phyloP scores from a whole-genome alignment of 306 rosid species.

The Vigna mungo region DNA sequence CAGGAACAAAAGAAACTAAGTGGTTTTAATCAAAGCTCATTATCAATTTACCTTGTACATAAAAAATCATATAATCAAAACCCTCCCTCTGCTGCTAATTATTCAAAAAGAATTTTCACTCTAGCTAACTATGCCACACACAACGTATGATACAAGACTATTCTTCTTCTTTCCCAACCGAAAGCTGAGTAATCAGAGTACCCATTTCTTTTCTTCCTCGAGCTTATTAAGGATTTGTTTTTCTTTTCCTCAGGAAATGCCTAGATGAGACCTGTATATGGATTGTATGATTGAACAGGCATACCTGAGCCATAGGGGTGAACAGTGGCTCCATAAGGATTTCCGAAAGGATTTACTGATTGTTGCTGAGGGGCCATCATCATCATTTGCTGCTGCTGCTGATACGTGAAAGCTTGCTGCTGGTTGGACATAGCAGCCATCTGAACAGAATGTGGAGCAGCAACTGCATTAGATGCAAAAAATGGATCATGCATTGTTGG shows the following conservation, averaged over 20 bases:
- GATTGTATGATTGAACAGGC: constrained; percentile 95
- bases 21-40: constrained; percentile 55
- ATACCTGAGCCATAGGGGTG: constrained; percentile 82
- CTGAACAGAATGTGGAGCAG: constrained; percentile 89
- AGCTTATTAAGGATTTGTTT: constrained; percentile 37
- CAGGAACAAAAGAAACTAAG: constrained; percentile 53
- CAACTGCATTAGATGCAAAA: constrained; percentile 67
- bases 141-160: constrained; percentile 79
- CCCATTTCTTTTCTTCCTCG: constrained; percentile 35
- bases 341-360: constrained; percentile 81
- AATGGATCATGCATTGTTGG: constrained; percentile 84
- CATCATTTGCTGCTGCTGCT: constrained; percentile 85
- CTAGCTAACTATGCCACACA: constrained; percentile 79
- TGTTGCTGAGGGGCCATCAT: constrained; percentile 77
- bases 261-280: constrained; percentile 82
- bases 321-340: constrained; percentile 70
- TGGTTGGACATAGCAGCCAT: constrained; percentile 93
- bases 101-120: constrained; percentile 88
- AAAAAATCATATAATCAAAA: constrained; percentile 67
- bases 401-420: constrained; percentile 86
- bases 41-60: constrained; percentile 58
- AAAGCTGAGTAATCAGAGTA: constrained; percentile 35
- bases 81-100: constrained; percentile 67
- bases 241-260: constrained; percentile 35
- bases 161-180: constrained; percentile 48